Evolutionary conservation across 176 grass and related monocot genomes (phyloP).

Genomic region (Sorghum bicolor): Sorghum_bicolor_NCBIv3 NC_012875.2:56960501-56961000

Average conservation of each 20-base stretch:
- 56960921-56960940: too few species aligned
- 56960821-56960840: background rate
- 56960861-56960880: background rate
- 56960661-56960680: background rate
- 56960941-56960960: too few species aligned
- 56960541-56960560: background rate
- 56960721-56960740: background rate
- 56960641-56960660: background rate
- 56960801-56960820: background rate
- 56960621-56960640: background rate
- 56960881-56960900: background rate
- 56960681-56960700: background rate
- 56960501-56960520: background rate
- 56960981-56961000: too few species aligned
- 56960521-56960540: constrained; percentile 1
- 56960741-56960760: background rate
- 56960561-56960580: background rate
- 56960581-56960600: background rate
- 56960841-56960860: background rate
- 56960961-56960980: too few species aligned
- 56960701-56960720: background rate
- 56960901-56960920: background rate
- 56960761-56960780: constrained; percentile 3
- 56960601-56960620: background rate
- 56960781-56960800: background rate